Conservation (phyloP, 352 stramenopile species). For the Phytophthora capsici region DNA sequence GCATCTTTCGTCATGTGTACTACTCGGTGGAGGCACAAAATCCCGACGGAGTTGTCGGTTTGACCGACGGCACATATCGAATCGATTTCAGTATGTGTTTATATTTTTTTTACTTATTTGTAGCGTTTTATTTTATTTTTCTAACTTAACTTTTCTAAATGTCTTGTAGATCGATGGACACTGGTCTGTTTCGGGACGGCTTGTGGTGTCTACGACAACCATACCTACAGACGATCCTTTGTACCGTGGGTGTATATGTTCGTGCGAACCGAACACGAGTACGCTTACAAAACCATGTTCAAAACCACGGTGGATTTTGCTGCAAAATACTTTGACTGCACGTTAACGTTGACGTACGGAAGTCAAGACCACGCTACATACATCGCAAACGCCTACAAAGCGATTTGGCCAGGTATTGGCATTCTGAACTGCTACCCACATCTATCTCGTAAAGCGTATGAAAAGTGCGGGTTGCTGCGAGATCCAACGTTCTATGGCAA, state of each 20-base stretch:
- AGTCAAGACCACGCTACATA: slow-evolving; percentile 3
- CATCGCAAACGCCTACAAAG: not conserved
- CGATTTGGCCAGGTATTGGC: not conserved
- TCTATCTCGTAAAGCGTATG: not conserved
- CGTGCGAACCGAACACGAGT: slow-evolving; percentile 5
- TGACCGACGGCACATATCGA: not conserved
- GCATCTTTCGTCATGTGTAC: not conserved
- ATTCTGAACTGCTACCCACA: slow-evolving; percentile 4
- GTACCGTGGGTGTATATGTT: not conserved
- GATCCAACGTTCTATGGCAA: not conserved
- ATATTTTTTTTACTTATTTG: no score
- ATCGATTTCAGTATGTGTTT: slow-evolving; percentile 3
- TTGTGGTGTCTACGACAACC: not conserved
- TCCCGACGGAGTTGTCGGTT: not conserved
- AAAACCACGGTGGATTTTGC: not conserved
- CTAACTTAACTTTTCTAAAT: no score
- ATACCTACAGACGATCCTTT: not conserved
- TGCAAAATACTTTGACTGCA: not conserved
- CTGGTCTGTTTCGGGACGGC: not conserved
- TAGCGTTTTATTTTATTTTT: no score
- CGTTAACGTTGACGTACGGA: not conserved
- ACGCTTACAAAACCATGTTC: not conserved
- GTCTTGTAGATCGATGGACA: slow-evolving; percentile 3
- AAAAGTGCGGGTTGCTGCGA: not conserved
- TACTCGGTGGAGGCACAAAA: not conserved